These are phyloP conservation scores for Alternaria brassicae DNA, from an alignment of 2,329 filamentous ascomycete genomes.

Conservation along the genomic window DNA sequence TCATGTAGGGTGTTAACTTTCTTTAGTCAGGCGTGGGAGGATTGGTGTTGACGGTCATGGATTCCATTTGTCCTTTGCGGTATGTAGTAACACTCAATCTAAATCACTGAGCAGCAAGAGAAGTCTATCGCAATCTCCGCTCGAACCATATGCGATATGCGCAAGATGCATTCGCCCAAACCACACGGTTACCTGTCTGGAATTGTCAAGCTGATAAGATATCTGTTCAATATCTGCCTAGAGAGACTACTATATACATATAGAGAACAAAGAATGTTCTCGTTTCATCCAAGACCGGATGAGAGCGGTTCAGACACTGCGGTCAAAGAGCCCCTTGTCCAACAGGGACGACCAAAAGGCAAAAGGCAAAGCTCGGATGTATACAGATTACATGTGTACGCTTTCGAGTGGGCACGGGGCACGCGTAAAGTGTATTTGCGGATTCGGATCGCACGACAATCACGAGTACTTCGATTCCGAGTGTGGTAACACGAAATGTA, in stretches of 20 bases:
- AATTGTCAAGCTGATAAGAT: not conserved
- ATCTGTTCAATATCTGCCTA: not conserved
- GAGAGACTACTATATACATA: not conserved
- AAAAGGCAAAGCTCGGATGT: not conserved
- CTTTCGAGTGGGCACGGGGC: not conserved
- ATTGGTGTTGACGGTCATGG: conserved; percentile 34
- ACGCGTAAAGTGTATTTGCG: conserved; percentile 8
- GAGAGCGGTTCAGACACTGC: not conserved
- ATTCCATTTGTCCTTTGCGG: conserved; percentile 28
- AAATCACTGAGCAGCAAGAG: conserved; percentile 12
- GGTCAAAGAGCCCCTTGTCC: not conserved
- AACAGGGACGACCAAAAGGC: not conserved
- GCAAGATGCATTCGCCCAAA: not conserved
- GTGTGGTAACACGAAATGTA: conserved; percentile 3
- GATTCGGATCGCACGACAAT: conserved; percentile 6
- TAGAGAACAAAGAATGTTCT: not conserved
- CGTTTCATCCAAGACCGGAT: not conserved
- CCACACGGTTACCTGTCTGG: not conserved
- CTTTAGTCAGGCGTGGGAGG: conserved; percentile 34
- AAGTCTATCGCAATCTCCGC: not conserved
- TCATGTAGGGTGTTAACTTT: conserved; percentile 30
- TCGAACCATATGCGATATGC: not conserved
- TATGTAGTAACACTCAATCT: conserved; percentile 37
- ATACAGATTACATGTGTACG: not conserved
- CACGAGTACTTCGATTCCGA: conserved; percentile 2